Evolutionary conservation across 345 rosid genomes (phyloP).

Genomic region (Moringa oleifera): DNA sequence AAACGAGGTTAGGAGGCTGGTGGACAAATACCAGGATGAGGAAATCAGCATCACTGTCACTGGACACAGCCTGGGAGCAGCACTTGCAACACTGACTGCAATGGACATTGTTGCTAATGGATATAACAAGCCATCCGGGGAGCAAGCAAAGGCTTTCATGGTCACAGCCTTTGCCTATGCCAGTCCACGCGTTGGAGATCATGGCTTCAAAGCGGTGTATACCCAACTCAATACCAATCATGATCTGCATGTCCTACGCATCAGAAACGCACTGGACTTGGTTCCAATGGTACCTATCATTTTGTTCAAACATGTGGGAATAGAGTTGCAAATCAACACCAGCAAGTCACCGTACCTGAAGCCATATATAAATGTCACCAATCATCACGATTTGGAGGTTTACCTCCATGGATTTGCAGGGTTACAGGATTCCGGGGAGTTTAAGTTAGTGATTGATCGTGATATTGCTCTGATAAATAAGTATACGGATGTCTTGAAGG

Average conservation of each 20-base stretch:
- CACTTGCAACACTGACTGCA: constrained; percentile 46
- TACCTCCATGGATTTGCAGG: constrained; percentile 33
- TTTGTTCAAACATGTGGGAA: constrained; percentile 16
- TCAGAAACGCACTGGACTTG: constrained; percentile 26
- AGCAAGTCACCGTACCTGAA: constrained; percentile 26
- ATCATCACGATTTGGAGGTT: constrained; percentile 29
- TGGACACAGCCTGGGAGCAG: constrained; percentile 60
- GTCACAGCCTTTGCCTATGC: constrained; percentile 40
- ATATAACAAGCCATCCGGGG: constrained; percentile 19
- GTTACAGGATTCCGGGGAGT: constrained; percentile 9
- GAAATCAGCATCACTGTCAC: constrained; percentile 46
- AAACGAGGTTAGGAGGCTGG: constrained; percentile 31
- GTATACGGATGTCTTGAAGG: constrained; percentile 43
- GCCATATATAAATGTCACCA: constrained; percentile 24
- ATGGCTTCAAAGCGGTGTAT: constrained; percentile 21
- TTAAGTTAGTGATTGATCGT: constrained; percentile 21
- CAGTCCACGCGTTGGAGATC: constrained; percentile 35
- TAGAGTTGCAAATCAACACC: constrained; percentile 23
- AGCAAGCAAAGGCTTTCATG: constrained; percentile 16
- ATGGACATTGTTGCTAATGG: constrained; percentile 38
- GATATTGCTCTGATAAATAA: constrained; percentile 35
- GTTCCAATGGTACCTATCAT: constrained; percentile 29
- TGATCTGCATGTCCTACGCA: constrained; percentile 19
- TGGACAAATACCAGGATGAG: constrained; percentile 38
- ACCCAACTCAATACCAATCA: constrained; percentile 12